phyloP scores from a whole-genome alignment of 1,284 basidiomycete species.

The Wolfiporia cocos region DNA sequence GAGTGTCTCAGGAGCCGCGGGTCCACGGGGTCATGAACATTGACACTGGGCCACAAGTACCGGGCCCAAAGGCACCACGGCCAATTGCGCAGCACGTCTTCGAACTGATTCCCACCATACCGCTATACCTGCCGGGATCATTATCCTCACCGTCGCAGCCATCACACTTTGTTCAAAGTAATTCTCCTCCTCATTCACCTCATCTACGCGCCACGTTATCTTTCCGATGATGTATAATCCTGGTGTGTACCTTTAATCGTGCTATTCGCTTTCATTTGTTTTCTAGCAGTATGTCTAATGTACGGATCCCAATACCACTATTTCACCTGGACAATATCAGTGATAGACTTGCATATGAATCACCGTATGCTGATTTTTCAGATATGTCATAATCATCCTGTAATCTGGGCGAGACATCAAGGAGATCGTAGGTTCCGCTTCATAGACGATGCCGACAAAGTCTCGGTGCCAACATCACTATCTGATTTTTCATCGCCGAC shows the following conservation, averaged over 20 bases:
- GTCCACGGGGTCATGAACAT: conserved; percentile 74
- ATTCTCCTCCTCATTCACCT: conserved; percentile 53
- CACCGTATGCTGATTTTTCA: no score
- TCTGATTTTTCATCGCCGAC: no score
- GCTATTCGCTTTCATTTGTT: conserved; percentile 5
- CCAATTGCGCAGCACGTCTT: conserved; percentile 70
- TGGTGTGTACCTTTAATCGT: conserved; percentile 2
- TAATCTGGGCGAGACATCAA: no score
- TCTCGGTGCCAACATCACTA: no score
- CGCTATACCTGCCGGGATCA: conserved; percentile 56
- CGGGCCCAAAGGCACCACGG: conserved; percentile 26
- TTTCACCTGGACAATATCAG: no score
- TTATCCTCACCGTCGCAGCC: conserved; percentile 58
- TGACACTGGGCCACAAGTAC: conserved; percentile 37
- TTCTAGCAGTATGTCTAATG: conserved; percentile 3
- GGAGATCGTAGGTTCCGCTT: no score
- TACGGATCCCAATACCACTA: no score
- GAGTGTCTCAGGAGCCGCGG: conserved; percentile 60
- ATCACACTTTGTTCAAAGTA: conserved; percentile 54
- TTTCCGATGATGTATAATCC: conserved; percentile 21
- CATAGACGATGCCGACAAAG: no score
- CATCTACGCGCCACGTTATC: conserved; percentile 28
- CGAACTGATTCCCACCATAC: conserved; percentile 74
- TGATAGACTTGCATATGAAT: no score
- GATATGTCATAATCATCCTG: no score